Evolutionary conservation across 2,329 filamentous ascomycete species (phyloP).

Genomic region (Pseudocercospora crystallina): DNA sequence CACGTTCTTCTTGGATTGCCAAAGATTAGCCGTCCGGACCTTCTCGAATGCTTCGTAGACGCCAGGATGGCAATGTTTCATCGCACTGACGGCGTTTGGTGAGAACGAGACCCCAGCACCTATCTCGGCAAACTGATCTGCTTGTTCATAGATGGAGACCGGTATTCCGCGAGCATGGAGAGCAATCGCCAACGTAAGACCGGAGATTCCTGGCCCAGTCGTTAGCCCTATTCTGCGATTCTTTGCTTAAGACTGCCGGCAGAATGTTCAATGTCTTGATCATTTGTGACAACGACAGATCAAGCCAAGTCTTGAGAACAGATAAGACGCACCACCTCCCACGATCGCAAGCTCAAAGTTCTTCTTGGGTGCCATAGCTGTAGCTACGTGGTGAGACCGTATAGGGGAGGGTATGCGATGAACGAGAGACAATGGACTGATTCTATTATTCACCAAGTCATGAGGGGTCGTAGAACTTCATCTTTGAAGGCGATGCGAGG

Average conservation of each 20-base stretch:
- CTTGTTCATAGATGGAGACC: slow-evolving; percentile 58
- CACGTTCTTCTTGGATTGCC: slow-evolving; percentile 36
- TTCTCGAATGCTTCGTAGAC: slow-evolving; percentile 46
- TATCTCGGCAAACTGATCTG: slow-evolving; percentile 56
- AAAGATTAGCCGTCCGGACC: slow-evolving; percentile 42
- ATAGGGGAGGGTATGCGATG: too few species aligned
- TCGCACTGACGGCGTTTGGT: slow-evolving; percentile 54
- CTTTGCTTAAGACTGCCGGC: too few species aligned
- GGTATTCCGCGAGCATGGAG: slow-evolving; percentile 46
- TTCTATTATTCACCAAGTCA: too few species aligned
- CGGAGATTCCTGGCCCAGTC: slow-evolving; percentile 50
- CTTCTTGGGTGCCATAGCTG: slow-evolving; percentile 19
- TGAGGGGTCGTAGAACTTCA: too few species aligned
- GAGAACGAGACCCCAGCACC: slow-evolving; percentile 60
- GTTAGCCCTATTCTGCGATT: not conserved
- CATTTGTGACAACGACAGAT: too few species aligned
- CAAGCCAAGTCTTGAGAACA: too few species aligned
- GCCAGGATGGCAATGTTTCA: slow-evolving; percentile 53
- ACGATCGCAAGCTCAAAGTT: slow-evolving; percentile 24
- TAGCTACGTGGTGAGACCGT: too few species aligned
- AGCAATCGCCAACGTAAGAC: slow-evolving; percentile 55
- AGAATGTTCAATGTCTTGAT: not conserved
- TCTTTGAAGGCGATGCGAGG: too few species aligned
- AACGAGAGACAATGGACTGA: too few species aligned
- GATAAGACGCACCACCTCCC: slow-evolving; percentile 18